Base-by-base conservation (phyloP, 208 protist genomes). In the Wallacemonas collosoma region DNA sequence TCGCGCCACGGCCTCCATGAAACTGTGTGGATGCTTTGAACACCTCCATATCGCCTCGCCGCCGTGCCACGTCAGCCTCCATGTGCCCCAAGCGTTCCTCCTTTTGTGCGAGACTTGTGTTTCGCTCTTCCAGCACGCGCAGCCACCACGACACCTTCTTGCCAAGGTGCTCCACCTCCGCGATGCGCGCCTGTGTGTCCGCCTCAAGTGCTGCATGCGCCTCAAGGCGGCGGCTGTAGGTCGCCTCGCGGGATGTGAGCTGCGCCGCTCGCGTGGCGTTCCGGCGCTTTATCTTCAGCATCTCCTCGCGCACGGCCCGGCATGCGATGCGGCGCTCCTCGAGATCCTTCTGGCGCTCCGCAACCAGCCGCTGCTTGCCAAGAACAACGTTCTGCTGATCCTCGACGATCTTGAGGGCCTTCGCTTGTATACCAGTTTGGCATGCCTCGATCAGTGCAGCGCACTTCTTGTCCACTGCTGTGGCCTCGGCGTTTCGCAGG, bases 121-220 rank as follows among this genome's bases (percentile, higher is more conserved):
- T 82, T 17, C 91, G 82, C 66, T 87, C 86, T 67, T 96, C 84
- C 0, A 96, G 71, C 45, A 90, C 93, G 14, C 77, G 76, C 57
- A 96, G 71, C 87, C 89, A 93, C 75, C 69, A 82, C 6, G 85
- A 73, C 44, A 94, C 88, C 58, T 73, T 77, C 66, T 84, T 84
- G 54, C 80, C 79, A 35, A 95, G 81, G 70, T 75, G 68, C 70
- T 95, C 90, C 67, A 95, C 87, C 67, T 86, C 87, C 26, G 58
- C 68, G 38, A 94, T 83, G 47, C 73, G 70, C 55, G 54, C 57
- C 79, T 90, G 88, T 57, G 92, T 76, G 36, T 69, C 58, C 71
- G 79, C 70, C 72, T 96, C 86, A 53, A 78, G 78, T 43, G 69
- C 63, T 44, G 73, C 68, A 64, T 93, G 86, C 61, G 82, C 82